Evolutionary conservation across 2,329 filamentous ascomycete species (phyloP), one percentile per base, ranked within the genome.

Genomic region (Paecilomyces niveus): DNA sequence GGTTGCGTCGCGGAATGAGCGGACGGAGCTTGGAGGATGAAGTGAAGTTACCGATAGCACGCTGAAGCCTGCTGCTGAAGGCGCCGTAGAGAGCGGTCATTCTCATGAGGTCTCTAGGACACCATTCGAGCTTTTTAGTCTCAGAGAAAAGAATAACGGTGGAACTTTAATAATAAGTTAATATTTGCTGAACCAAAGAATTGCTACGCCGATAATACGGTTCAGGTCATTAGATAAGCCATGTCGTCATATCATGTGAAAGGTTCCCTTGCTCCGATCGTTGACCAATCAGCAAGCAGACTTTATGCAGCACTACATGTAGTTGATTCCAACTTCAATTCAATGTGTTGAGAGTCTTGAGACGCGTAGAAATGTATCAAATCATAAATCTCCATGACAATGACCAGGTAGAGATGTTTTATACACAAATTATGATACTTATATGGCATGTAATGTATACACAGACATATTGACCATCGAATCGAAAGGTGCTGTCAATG

Each of bases 1-100:
- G 72, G 55, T 54, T 63, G 39, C 78, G 76, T 54, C 54, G 54
- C 39, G 35, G 54, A 10, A 32, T 26, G 32, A 56, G 22, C 10
- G 33, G 49, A 32, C 31, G 22, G 33, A 50, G 33, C 13, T 13
- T 15, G 13, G 50, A 26, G 50, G 39, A 45, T 45, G 39, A n/a
- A 18, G n/a, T 45, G n/a, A 45, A 18, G 32, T 4, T 33, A 33
- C 13, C 13, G 32, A 33, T 7, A 45, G 39, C 10, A 5, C 39
- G 39, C 39, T n/a, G 3, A 45, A 45, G 39, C 15, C n/a, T 45
- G 15, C 15, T 45, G n/a, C 6, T 45, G n/a, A 45, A 45, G n/a
- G 39, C 5, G n/a, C 39, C 15, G n/a, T 18, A 21, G 18, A 45
- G 39, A 45, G n/a, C 18, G 39, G 39, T 18, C 39, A 45, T 45